Evolutionary conservation across 257 asterid genomes (phyloP), one percentile per base, ranked within the genome.

Genomic region (Nicotiana attenuata): DNA sequence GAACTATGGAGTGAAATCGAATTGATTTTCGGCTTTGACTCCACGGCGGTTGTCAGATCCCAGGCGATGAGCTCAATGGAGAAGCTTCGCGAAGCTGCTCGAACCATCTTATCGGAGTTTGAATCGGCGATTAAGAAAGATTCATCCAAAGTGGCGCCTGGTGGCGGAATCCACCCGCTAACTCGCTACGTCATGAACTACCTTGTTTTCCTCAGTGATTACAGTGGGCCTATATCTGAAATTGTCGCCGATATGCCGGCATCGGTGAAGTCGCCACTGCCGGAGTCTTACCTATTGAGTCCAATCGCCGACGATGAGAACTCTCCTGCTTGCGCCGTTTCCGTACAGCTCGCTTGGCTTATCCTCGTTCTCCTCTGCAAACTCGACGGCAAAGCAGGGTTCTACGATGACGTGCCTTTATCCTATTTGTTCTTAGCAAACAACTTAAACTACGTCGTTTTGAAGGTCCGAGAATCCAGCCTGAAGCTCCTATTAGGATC

Each of bases 101-200:
- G 94, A 24, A 50, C 14, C 1, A 92, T 95, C 92, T 68, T 95
- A 19, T 29, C 83, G 28, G 93, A 93, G 82, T 93, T 95, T 11
- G 97, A 95, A 87, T 81, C 89, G 45, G 98, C 99, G 52, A 90
- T 95, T 84, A 92, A 91, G 87, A 93, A 93, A 85, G 98, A 93
- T 71, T 66, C 95, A 1, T 91, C 97, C 1, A 93, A 89, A 69
- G 65, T 91, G 9, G 85, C 90, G 4, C 61, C 88, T 53, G 92
- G 88, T 73, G 97, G 99, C 29, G 93, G 91, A 5, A 88, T 93
- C 16, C 99, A 95, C 60, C 98, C 98, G 0, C 91, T 95, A 78
- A 90, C 98, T 3, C 97, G 98, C 57, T 95, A 95, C 87, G 99
- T 93, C 81, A 95, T 95, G 99, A 95, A 95, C 82, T 92, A 88